phyloP scores from a whole-genome alignment of 2,329 filamentous ascomycete species.

The Curvularia spicifera region DNA sequence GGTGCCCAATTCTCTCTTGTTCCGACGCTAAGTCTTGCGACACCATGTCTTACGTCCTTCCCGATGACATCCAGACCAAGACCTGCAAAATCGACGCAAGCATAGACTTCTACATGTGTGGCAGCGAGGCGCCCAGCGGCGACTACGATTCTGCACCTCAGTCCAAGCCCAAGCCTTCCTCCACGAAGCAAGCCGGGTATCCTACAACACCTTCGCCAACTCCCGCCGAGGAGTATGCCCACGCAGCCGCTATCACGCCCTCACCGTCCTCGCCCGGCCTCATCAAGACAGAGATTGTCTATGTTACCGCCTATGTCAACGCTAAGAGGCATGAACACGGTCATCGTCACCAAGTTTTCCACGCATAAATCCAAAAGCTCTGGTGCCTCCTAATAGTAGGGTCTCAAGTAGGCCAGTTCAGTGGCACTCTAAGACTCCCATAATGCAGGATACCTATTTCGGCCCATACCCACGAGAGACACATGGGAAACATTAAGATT shows the following conservation, averaged over 20 bases:
- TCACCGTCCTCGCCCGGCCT: conserved; percentile 9
- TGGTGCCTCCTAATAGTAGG: background rate
- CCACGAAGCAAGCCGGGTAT: conserved; percentile 1
- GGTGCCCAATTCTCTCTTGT: conserved; percentile 44
- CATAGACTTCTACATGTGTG: conserved; percentile 47
- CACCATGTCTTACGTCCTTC: conserved; percentile 41
- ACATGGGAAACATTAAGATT: conserved; percentile 31
- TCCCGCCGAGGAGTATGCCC: conserved; percentile 13
- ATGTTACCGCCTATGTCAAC: conserved; percentile 44
- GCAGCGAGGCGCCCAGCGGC: conserved; percentile 33
- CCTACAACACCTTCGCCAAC: conserved; percentile 21
- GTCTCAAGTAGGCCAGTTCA: background rate
- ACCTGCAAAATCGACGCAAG: conserved; percentile 35
- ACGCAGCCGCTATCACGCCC: conserved; percentile 36
- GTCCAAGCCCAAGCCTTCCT: conserved; percentile 4
- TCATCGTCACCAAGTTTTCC: conserved; percentile 42
- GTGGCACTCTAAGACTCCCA: conserved; percentile 27
- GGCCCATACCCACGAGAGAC: conserved; percentile 36
- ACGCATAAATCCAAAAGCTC: conserved; percentile 33
- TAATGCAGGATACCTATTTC: conserved; percentile 39
- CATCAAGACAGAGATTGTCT: conserved; percentile 41
- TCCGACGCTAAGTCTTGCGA: conserved; percentile 30
- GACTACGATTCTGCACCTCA: conserved; percentile 21
- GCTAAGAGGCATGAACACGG: conserved; percentile 43
- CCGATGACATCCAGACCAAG: conserved; percentile 44